Evolutionary conservation across 2,329 filamentous ascomycete genomes (phyloP).

Genomic region (Dothidotthia symphoricarpi): DNA sequence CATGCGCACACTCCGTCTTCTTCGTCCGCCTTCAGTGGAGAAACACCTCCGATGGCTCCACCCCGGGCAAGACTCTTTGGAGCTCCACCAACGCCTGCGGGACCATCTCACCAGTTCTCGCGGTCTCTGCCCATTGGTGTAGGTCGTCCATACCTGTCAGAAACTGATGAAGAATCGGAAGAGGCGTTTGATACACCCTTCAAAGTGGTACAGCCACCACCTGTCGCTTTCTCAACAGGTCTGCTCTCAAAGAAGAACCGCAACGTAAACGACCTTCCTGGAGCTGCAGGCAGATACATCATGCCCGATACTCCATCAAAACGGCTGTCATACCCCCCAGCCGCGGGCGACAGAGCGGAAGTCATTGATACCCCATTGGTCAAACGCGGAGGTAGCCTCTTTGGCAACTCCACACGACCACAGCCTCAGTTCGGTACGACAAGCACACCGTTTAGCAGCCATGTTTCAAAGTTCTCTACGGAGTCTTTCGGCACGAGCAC

Average conservation of each 20-base stretch:
- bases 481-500: slow-evolving; percentile 66
- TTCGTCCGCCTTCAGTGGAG: slow-evolving; percentile 72
- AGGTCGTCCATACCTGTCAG: slow-evolving; percentile 50
- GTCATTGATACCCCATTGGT: slow-evolving; percentile 46
- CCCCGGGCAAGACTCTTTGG: slow-evolving; percentile 33
- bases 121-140: slow-evolving; percentile 72
- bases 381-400: slow-evolving; percentile 50
- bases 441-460: slow-evolving; percentile 75
- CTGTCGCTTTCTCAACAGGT: slow-evolving; percentile 79
- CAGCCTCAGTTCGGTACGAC: slow-evolving; percentile 74
- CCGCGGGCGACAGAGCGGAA: slow-evolving; percentile 38
- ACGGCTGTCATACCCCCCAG: slow-evolving; percentile 73
- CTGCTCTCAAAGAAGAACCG: slow-evolving; percentile 93
- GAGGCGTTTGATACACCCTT: slow-evolving; percentile 73
- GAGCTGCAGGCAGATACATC: slow-evolving; percentile 55
- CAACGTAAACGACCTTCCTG: slow-evolving; percentile 61
- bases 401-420: slow-evolving; percentile 61
- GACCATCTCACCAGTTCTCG: slow-evolving; percentile 54
- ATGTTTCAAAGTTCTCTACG: slow-evolving; percentile 60
- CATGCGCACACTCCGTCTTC: slow-evolving; percentile 84
- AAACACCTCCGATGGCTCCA: slow-evolving; percentile 52
- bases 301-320: slow-evolving; percentile 98
- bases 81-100: slow-evolving; percentile 18
- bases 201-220: slow-evolving; percentile 68
- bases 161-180: slow-evolving; percentile 48